Percentiles rank a stretch among this genome's conserved stretches.
phyloP scores from a whole-genome alignment of 1,284 basidiomycete genomes.

The Fistulinella staudtii region DNA sequence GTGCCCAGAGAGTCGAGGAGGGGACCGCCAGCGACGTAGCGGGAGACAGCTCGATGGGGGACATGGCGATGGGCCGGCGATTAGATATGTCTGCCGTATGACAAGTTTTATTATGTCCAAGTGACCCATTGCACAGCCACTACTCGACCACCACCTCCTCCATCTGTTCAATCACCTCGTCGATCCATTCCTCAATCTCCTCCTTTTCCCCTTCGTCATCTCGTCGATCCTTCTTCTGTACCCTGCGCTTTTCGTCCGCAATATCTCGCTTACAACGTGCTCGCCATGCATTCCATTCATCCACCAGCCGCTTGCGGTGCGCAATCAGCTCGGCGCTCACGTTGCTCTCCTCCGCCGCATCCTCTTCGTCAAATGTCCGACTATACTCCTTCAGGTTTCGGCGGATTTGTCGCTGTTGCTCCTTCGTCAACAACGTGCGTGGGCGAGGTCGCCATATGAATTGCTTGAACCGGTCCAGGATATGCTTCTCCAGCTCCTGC shows the following conservation, averaged over 20 bases:
- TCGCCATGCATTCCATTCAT: conserved; percentile 99
- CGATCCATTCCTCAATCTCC: conserved; percentile 87
- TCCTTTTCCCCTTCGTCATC: conserved; percentile 65
- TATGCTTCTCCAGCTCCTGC: conserved; percentile 84
- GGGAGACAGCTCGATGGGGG: conserved; percentile 28
- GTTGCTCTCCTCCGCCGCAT: conserved; percentile 92
- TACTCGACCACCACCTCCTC: conserved; percentile 66
- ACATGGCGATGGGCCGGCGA: conserved; percentile 22
- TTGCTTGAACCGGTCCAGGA: conserved; percentile 96
- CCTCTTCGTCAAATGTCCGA: conserved; percentile 93
- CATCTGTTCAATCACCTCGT: conserved; percentile 87
- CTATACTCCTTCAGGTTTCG: conserved; percentile 93
- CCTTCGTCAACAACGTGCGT: conserved; percentile 80
- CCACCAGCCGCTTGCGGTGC: conserved; percentile 85
- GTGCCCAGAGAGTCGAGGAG: conserved; percentile 44
- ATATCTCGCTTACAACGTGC: conserved; percentile 56
- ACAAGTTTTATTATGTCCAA: too few species aligned
- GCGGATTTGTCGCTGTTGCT: conserved; percentile 85
- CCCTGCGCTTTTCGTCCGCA: conserved; percentile 44
- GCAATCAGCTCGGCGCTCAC: conserved; percentile 93
- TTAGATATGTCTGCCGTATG: conserved; percentile 9
- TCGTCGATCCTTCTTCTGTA: conserved; percentile 36
- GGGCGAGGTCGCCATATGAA: conserved; percentile 98
- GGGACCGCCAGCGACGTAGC: conserved; percentile 22
- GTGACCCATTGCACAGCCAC: conserved; percentile 18